Base-by-base conservation (phyloP, 768 basidiomycete genomes). In the Lentinula sp. region DNA sequence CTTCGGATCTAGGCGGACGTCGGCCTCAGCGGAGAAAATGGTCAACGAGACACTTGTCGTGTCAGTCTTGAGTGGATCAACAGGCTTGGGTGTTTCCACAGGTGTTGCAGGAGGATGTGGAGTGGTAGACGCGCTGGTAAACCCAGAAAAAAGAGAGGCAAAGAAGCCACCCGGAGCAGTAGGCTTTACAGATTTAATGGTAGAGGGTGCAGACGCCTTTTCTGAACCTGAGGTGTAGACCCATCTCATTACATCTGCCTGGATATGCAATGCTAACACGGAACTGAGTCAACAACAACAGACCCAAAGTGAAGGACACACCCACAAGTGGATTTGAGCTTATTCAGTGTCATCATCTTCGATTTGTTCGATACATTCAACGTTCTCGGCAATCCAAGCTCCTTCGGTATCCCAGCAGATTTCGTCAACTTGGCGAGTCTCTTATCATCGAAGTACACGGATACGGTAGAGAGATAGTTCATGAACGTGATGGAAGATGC, bases 401-500 rank as follows among this genome's bases (percentile, higher is more conserved):
- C 67, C 65, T 77, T 80, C 1, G 86, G 76, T 11, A 76, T 58
- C 1, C 86, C 86, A 32, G 79, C 69, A 1, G 80, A 76, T 73
- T 93, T 95, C 55, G 77, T 80, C 59, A 95, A 70, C 43, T 78
- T 80, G 4, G 84, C 83, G 5, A 95, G 78, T 39, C 88, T 78
- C 67, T 87, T 83, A 63, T 88, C 87, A 67, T 98, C 88, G 45
- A 97, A 84, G 71, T 84, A 93, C 31, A 98, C 84, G 65, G 84
- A 85, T 61, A 98, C 84, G 71, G 88, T 81, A 10, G 77, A 76
- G 9, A 99, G 80, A 62, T 86, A 80, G 10, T 82, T 76, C 89
- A 97, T 98, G 75, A 99, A 99, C 0, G 94, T 95, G 59, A 99
- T 86, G 0, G 91, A 92, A 2, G 94, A 95, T 42, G 88, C 81